phyloP scores from a whole-genome alignment of 1,284 basidiomycete species.

The Ustilago lituana region DNA sequence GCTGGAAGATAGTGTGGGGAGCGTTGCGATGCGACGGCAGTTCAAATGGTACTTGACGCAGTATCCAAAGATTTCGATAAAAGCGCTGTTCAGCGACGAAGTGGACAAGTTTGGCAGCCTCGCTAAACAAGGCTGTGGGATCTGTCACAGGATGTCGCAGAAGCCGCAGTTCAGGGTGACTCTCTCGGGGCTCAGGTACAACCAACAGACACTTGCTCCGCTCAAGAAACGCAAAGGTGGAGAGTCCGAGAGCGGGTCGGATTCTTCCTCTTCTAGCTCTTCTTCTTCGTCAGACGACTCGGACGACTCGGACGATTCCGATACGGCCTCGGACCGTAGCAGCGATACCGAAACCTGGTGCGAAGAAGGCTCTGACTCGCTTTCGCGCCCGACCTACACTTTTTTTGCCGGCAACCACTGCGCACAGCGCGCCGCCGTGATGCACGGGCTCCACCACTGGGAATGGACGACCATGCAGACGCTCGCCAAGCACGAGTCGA shows the following conservation, averaged over 20 bases:
- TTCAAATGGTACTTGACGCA: slow-evolving; percentile 50
- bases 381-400: slow-evolving; percentile 1
- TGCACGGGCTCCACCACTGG: slow-evolving; percentile 50
- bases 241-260: neutral
- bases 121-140: slow-evolving; percentile 35
- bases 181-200: slow-evolving; percentile 33
- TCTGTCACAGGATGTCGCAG: slow-evolving; percentile 41
- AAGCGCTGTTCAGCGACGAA: slow-evolving; percentile 33
- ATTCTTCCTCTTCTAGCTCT: neutral
- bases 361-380: slow-evolving; percentile 11
- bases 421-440: slow-evolving; percentile 27
- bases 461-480: slow-evolving; percentile 45
- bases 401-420: slow-evolving; percentile 45
- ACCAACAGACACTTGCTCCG: slow-evolving; percentile 30
- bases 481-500: slow-evolving; percentile 28
- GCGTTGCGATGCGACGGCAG: slow-evolving; percentile 38
- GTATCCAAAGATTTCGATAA: slow-evolving; percentile 33
- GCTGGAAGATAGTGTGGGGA: slow-evolving; percentile 35
- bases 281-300: slow-evolving; percentile 4
- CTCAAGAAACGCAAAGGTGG: slow-evolving; percentile 5
- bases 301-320: slow-evolving; percentile 4
- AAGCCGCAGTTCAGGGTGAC: slow-evolving; percentile 22
- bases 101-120: slow-evolving; percentile 23
- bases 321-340: slow-evolving; percentile 14
- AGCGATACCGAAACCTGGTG: slow-evolving; percentile 30